Percentiles rank a stretch among this genome's conserved stretches.
Conservation (phyloP, 2,329 filamentous ascomycete genomes). For the Scedosporium aurantiacum region DNA sequence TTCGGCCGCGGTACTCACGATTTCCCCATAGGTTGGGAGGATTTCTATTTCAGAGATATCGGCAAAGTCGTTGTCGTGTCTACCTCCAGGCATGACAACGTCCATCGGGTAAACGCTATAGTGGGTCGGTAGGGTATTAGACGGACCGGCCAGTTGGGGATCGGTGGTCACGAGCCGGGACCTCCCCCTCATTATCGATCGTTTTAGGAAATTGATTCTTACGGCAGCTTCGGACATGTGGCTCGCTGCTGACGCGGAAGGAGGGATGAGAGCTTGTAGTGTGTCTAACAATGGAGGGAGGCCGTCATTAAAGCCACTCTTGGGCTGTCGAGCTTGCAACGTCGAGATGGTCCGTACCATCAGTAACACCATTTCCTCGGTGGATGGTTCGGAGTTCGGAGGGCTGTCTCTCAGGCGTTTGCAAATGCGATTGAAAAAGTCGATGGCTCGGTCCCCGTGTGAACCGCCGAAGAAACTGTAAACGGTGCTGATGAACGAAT, state of each 20-base stretch:
- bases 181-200: not conserved
- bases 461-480: conserved; percentile 20
- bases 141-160: not conserved
- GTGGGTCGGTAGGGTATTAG: not conserved
- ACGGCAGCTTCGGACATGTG: not conserved
- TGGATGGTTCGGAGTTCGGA: no score
- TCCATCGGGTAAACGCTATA: not conserved
- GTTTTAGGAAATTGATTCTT: not conserved
- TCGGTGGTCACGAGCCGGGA: not conserved
- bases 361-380: not conserved
- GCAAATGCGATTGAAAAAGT: conserved; percentile 9
- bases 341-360: not conserved
- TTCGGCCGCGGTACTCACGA: conserved; percentile 33
- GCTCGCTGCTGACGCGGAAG: no score
- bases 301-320: not conserved
- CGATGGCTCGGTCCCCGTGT: conserved; percentile 18
- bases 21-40: conserved; percentile 55
- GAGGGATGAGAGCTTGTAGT: not conserved
- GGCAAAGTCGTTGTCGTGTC: conserved; percentile 62
- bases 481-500: conserved; percentile 20
- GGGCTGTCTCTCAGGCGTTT: not conserved
- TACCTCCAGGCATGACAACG: conserved; percentile 39
- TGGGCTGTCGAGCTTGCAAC: not conserved
- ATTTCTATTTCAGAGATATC: conserved; percentile 52
- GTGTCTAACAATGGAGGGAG: not conserved